A percentile compares a stretch with the other conserved stretches of the same genome.
phyloP scores from a whole-genome alignment of 1,139 yeast genomes.

The Geotrichum candidum region DNA sequence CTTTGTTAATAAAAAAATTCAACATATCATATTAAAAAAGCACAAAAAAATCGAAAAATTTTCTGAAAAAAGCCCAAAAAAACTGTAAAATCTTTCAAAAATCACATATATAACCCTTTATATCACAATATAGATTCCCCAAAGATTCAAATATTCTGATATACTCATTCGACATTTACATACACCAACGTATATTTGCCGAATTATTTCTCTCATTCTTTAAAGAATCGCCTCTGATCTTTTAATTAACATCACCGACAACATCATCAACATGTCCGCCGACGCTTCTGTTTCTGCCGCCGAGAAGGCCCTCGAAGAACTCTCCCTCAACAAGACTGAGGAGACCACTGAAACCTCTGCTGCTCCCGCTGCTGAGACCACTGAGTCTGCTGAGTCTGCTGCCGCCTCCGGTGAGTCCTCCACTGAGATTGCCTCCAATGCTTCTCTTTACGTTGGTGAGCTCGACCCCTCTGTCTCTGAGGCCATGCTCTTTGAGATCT shows the following conservation, averaged over 20 bases:
- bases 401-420: conserved; percentile 33
- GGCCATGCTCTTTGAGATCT: conserved; percentile 89
- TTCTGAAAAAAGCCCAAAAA: conserved; percentile 13
- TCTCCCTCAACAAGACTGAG: conserved; percentile 29
- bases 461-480: conserved; percentile 89
- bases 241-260: background rate
- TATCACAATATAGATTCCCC: background rate
- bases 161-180: background rate
- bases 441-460: conserved; percentile 96
- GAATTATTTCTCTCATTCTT: background rate
- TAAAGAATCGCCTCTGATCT: background rate
- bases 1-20: conserved; percentile 14
- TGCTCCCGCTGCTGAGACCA: conserved; percentile 24
- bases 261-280: conserved; percentile 28
- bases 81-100: conserved; percentile 19
- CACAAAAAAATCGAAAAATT: conserved; percentile 21
- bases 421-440: conserved; percentile 45
- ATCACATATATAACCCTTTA: conserved; percentile 4
- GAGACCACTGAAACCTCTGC: conserved; percentile 22
- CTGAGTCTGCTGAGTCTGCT: conserved; percentile 29
- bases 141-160: background rate
- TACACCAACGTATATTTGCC: background rate
- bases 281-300: conserved; percentile 39
- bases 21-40: conserved; percentile 17
- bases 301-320: conserved; percentile 38